Base-by-base conservation (phyloP, 208 protist species). In the Trypanosoma conorhini region DNA sequence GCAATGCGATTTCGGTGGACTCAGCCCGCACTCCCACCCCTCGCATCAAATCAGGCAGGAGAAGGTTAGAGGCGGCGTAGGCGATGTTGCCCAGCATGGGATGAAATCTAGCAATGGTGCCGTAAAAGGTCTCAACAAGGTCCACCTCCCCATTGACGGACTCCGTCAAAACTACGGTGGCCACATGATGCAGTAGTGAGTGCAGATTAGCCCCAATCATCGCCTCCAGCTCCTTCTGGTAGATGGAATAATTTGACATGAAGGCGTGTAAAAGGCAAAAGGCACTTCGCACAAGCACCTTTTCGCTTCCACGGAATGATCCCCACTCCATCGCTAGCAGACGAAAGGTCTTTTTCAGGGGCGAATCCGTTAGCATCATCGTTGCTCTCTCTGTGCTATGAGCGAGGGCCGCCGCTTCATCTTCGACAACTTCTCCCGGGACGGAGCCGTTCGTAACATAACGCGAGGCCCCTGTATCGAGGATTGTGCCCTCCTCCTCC, bases 261-360 rank as follows among this genome's bases (percentile, higher is more conserved):
- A 82, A 51, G 9, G 66, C 28, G 28, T 77, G 62, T 33, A 86
- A 62, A 38, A 86, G 57, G 30, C 62, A 46, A 40, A 80, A 65
- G 0, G 55, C 51, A 61, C 59, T 74, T 42, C 63, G 54, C 24
- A 68, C 8, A 58, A 76, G 48, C 33, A 64, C 55, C 19, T 55
- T 57, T 13, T 74, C 66, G 8, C 28, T 28, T 30, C 28, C 35
- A 48, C 58, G 50, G 22, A 72, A 67, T 24, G 58, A 67, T 21
- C 17, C 52, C 64, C 72, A 77, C 24, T 59, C 38, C 19, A 30
- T 22, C 21, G 35, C 30, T 50, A 77, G 28, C 12, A 76, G 13
- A 64, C 57, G 44, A 59, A 76, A 66, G 21, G 48, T 66, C 35
- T 66, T 63, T 33, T 68, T 76, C 56, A 76, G 12, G 10, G 33